Percentiles rank a stretch among this genome's conserved stretches.
These are phyloP conservation scores for Chalciporus pseudorubinellus DNA, from an alignment of 768 basidiomycete genomes.

Conservation along the genomic window DNA sequence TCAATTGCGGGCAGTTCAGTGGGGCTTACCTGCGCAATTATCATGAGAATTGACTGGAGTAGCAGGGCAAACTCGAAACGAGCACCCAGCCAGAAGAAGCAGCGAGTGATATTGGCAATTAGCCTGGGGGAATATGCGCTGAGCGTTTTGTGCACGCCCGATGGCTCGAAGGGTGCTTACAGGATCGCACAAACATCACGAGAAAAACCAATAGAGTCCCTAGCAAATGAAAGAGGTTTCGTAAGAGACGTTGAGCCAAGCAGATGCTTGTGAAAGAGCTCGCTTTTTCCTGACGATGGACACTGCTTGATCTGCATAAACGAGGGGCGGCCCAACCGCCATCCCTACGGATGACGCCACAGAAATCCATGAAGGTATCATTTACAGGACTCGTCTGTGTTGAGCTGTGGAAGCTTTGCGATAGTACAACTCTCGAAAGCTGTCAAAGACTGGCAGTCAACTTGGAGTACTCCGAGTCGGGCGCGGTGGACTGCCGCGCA, in stretches of 20 bases:
- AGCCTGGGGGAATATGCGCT: constrained; percentile 42
- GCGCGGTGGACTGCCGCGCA: neutral
- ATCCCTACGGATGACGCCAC: constrained; percentile 70
- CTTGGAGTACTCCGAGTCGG: too few species aligned
- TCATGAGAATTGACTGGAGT: constrained; percentile 84
- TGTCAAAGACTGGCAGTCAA: neutral
- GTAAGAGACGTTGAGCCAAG: constrained; percentile 2
- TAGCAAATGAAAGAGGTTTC: constrained; percentile 27
- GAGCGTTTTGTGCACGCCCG: constrained; percentile 1
- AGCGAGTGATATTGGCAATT: constrained; percentile 81
- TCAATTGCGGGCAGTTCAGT: constrained; percentile 4
- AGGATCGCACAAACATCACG: constrained; percentile 84
- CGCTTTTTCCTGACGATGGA: constrained; percentile 81
- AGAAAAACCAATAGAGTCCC: constrained; percentile 84
- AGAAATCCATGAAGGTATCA: constrained; percentile 63
- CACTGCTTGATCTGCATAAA: constrained; percentile 78
- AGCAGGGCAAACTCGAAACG: constrained; percentile 75
- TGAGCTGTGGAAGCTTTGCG: neutral
- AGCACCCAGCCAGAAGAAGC: constrained; percentile 88
- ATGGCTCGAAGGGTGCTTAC: constrained; percentile 36
- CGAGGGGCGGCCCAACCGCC: constrained; percentile 82
- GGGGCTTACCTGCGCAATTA: constrained; percentile 66
- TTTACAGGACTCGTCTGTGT: constrained; percentile 10
- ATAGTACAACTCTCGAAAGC: neutral
- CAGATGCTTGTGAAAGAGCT: constrained; percentile 19